Evolutionary conservation across 305 asterid genomes (phyloP), one percentile per base, ranked within the genome.

Genomic region (Ilex paraguariensis): DNA sequence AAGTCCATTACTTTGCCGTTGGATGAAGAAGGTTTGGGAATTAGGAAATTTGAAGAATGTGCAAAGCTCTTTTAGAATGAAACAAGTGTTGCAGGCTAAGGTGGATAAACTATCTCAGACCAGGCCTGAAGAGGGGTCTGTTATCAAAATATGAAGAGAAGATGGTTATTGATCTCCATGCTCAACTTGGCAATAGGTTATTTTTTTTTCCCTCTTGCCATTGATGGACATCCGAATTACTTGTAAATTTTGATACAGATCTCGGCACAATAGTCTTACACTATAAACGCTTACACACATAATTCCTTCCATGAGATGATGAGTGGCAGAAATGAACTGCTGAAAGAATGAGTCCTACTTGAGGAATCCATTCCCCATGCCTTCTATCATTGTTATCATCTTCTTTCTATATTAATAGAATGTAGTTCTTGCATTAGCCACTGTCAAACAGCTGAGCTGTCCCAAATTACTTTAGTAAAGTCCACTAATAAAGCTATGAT

Each of bases 121-220:
- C 96, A 54, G 96, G 79, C 63, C 77, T 89, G 61, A 89, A 89
- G 67, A 81, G 97, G 69, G 97, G 97, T 11, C 79, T 89, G 15
- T 77, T 89, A n/a, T 86, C 97, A 0, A 91, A 86, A 36, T 59
- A 70, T 68, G 97, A 89, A 75, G 97, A 89, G 68, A 86, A 83
- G 40, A 79, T 84, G 82, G 97, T 89, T 28, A 89, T 90, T 78
- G 94, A 89, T 73, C 95, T 90, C 55, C 97, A 90, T 80, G 83
- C 91, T 66, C 83, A 81, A 67, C 89, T 90, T 56, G 97, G 97
- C 66, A 90, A 90, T 81, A 90, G 95, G 97, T 89, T 11, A 6
- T 65, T 60, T 13, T 9, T 60, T 1, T 44, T n/a, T n/a, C n/a
- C n/a, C 54, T 63, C 31, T 40, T 16, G 45, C 50, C 12, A 42